Evolutionary conservation across 139 green algal genomes (phyloP).

Genomic region (Prasinococcaceae sp.): DNA sequence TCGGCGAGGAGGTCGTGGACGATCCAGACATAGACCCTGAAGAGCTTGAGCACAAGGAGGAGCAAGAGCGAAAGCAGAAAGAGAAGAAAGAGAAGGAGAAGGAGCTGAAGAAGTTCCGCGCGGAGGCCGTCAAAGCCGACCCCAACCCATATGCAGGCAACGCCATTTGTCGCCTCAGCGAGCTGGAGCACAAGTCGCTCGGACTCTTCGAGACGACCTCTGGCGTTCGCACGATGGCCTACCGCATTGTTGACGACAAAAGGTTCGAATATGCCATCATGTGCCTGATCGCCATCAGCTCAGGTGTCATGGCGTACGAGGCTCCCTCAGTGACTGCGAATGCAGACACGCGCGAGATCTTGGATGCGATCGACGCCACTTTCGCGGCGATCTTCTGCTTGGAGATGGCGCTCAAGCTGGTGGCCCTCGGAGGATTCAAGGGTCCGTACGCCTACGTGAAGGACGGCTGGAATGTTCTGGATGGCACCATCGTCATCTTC

Average conservation of each 20-base stretch:
- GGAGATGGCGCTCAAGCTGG: constrained; percentile 31
- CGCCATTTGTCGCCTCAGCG: background rate
- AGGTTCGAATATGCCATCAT: too few relatives aligned
- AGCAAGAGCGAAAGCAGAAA: background rate
- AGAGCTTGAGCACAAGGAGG: constrained; percentile 5
- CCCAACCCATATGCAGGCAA: background rate
- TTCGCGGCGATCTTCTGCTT: constrained; percentile 28
- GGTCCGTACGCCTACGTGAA: constrained; percentile 16
- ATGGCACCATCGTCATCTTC: constrained; percentile 21
- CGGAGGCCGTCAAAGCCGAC: background rate
- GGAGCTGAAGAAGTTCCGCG: background rate
- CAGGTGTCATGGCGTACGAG: background rate
- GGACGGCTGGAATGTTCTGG: constrained; percentile 18
- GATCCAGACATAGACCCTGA: too few relatives aligned
- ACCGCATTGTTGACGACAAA: too few relatives aligned
- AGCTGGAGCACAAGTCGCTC: too few relatives aligned
- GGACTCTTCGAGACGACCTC: too few relatives aligned
- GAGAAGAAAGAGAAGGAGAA: background rate
- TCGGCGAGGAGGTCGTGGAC: background rate
- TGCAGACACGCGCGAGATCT: too few relatives aligned
- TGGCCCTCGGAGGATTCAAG: constrained; percentile 14
- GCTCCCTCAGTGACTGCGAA: too few relatives aligned
- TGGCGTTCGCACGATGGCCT: too few relatives aligned
- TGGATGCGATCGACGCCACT: constrained; percentile 27
- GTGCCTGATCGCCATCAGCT: background rate